These are phyloP conservation scores for Chlorella sp. DNA, from an alignment of 139 green algal genomes.

Conservation along the genomic window DNA sequence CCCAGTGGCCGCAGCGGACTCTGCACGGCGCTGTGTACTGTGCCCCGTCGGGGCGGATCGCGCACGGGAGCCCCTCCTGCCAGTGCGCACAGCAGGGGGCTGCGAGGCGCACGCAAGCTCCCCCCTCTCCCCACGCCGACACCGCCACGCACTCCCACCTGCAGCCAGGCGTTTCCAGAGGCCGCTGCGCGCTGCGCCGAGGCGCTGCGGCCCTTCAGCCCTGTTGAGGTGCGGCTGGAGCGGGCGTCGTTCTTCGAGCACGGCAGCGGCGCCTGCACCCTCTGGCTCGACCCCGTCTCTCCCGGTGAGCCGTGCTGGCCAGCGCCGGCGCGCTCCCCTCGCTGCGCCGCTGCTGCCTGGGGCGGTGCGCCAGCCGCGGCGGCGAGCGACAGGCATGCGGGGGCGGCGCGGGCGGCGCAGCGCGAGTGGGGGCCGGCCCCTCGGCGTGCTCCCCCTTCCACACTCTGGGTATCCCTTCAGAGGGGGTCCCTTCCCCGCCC, in stretches of 20 bases:
- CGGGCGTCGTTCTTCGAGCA: constrained; percentile 48
- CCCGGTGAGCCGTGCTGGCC: neutral
- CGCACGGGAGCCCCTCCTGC: neutral
- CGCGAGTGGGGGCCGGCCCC: neutral
- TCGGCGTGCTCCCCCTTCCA: neutral
- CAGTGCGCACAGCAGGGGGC: neutral
- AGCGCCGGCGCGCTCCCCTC: neutral
- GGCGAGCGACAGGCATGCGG: neutral
- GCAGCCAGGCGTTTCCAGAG: neutral
- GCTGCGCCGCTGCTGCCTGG: neutral
- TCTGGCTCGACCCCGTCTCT: constrained; percentile 46
- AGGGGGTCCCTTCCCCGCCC: neutral
- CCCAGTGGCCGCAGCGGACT: neutral
- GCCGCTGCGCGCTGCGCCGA: neutral
- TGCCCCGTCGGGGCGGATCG: neutral
- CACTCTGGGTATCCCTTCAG: neutral
- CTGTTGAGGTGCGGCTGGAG: constrained; percentile 23
- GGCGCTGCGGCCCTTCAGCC: neutral
- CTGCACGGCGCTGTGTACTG: constrained; percentile 24
- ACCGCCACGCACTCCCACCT: too few relatives aligned
- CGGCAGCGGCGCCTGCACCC: constrained; percentile 41
- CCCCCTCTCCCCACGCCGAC: too few relatives aligned
- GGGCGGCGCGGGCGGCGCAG: neutral
- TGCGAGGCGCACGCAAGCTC: neutral
- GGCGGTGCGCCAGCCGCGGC: neutral